Conservation (phyloP, 2,329 filamentous ascomycete genomes). For the Amauroascus verrucosus region DNA sequence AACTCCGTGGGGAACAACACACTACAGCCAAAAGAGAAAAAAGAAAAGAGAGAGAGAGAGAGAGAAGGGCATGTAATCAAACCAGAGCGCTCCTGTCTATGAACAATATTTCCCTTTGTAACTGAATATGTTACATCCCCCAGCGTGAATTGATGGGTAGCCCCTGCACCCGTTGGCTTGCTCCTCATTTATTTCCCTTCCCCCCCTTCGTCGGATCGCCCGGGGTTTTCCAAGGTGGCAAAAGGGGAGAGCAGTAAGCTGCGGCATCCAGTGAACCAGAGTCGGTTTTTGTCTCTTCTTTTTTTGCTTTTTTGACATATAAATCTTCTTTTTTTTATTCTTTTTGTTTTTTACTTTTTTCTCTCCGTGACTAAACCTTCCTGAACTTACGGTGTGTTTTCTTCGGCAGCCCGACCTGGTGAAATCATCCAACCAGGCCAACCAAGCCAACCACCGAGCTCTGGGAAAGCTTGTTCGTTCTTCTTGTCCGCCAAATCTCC, state of each 20-base stretch:
- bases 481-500: not conserved
- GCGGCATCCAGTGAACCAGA: not conserved
- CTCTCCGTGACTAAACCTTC: too few relatives aligned
- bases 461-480: not conserved
- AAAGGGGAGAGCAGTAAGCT: not conserved
- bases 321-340: not conserved
- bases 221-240: not conserved
- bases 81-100: not conserved
- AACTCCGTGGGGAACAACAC: too few relatives aligned
- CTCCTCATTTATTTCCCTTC: not conserved
- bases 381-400: conserved; percentile 5
- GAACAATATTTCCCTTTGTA: not conserved
- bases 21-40: not conserved
- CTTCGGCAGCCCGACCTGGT: not conserved
- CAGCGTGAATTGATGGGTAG: not conserved
- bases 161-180: not conserved
- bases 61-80: not conserved
- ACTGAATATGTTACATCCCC: conserved; percentile 1
- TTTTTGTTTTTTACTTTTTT: not conserved
- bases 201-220: not conserved
- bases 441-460: not conserved
- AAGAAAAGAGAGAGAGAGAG: not conserved
- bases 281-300: not conserved
- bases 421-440: not conserved
- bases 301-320: not conserved